A percentile compares a stretch with the other conserved stretches of the same genome.
These are phyloP conservation scores for Teunomyces pallodes DNA, from an alignment of 805 yeast species.

Conservation along the genomic window DNA sequence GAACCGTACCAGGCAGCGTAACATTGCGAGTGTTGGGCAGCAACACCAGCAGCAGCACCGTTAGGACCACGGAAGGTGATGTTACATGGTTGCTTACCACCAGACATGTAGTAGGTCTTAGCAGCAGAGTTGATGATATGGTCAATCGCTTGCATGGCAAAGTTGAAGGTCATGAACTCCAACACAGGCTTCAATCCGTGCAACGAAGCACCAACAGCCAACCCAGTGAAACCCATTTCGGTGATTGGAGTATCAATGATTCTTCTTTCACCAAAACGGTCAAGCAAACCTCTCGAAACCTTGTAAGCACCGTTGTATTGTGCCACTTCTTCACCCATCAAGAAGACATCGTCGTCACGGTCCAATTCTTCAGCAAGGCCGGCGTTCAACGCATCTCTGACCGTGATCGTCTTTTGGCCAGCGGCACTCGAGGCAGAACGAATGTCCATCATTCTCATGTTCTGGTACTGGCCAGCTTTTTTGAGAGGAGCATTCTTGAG, in stretches of 20 bases:
- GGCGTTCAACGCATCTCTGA: slow-evolving; percentile 93
- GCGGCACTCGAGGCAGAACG: slow-evolving; percentile 45
- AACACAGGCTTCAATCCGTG: slow-evolving; percentile 95
- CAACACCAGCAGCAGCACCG: slow-evolving; percentile 99
- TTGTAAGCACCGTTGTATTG: slow-evolving; percentile 99
- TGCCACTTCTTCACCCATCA: slow-evolving; percentile 99
- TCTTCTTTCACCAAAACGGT: slow-evolving; percentile 91
- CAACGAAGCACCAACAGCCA: slow-evolving; percentile 94
- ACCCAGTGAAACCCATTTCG: slow-evolving; percentile 97
- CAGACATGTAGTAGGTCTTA: slow-evolving; percentile 98
- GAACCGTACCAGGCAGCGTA: slow-evolving; percentile 97
- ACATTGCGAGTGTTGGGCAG: slow-evolving; percentile 98
- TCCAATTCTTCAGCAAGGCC: slow-evolving; percentile 98
- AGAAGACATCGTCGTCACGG: slow-evolving; percentile 87
- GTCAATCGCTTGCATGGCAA: slow-evolving; percentile 99
- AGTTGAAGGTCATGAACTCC: slow-evolving; percentile 99
- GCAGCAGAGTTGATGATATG: slow-evolving; percentile 98
- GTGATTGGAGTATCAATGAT: slow-evolving; percentile 97
- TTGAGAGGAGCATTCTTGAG: slow-evolving; percentile 23
- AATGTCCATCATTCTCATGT: slow-evolving; percentile 32
- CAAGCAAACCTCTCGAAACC: slow-evolving; percentile 91
- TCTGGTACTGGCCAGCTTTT: slow-evolving; percentile 33
- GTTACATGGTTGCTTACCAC: slow-evolving; percentile 97
- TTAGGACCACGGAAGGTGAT: slow-evolving; percentile 99
- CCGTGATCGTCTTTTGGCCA: slow-evolving; percentile 69